Percentiles rank a stretch among this genome's conserved stretches.
These are phyloP conservation scores for Boechera divaricarpa DNA, from an alignment of 345 rosid genomes.

Conservation along the genomic window DNA sequence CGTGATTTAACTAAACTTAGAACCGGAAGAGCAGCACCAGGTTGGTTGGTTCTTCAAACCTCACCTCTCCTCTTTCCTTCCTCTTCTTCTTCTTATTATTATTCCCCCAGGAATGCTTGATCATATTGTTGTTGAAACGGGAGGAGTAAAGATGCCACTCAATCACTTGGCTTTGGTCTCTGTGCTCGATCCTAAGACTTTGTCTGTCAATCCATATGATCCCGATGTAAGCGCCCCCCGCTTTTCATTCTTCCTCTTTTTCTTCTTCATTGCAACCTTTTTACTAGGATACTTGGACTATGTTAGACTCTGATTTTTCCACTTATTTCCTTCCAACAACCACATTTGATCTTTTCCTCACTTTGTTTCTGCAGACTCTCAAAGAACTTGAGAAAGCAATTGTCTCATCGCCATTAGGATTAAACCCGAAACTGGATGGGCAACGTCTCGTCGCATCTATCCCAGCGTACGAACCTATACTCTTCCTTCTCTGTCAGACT, in stretches of 20 bases:
- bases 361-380: slow-evolving; percentile 60
- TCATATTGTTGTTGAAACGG: slow-evolving; percentile 82
- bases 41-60: slow-evolving; percentile 36
- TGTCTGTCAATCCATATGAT: slow-evolving; percentile 92
- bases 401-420: slow-evolving; percentile 84
- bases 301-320: too few relatives aligned
- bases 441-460: slow-evolving; percentile 80
- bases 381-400: slow-evolving; percentile 86
- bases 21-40: slow-evolving; percentile 91
- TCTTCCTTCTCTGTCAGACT: slow-evolving; percentile 20
- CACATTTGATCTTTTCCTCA: not conserved
- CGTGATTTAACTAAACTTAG: slow-evolving; percentile 80
- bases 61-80: too few relatives aligned
- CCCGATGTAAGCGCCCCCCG: slow-evolving; percentile 60
- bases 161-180: slow-evolving; percentile 87
- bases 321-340: too few relatives aligned
- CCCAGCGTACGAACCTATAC: slow-evolving; percentile 64
- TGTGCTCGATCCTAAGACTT: slow-evolving; percentile 81
- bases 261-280: too few relatives aligned
- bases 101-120: slow-evolving; percentile 51
- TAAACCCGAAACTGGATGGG: slow-evolving; percentile 85
- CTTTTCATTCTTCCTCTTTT: not conserved
- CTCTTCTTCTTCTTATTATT: too few relatives aligned
- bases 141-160: slow-evolving; percentile 80
- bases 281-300: too few relatives aligned